phyloP scores from a whole-genome alignment of 495 filamentous ascomycete genomes.

The Lepidopterella palustris region DNA sequence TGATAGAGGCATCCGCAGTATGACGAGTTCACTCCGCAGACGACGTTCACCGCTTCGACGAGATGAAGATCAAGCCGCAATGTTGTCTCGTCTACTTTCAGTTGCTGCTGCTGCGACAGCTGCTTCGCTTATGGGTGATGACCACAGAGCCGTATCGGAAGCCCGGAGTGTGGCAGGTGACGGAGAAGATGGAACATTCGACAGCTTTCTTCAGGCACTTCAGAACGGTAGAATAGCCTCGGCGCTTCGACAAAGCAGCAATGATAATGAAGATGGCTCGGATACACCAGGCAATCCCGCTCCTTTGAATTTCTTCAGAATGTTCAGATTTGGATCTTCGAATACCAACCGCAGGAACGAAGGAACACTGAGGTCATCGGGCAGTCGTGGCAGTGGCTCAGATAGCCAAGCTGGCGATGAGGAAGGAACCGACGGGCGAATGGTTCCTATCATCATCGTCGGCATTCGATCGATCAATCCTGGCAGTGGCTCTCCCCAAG shows the following conservation, averaged over 20 bases:
- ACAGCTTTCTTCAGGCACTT: conserved; percentile 41
- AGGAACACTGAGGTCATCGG: conserved; percentile 1
- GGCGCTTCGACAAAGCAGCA: conserved; percentile 35
- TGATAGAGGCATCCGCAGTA: conserved; percentile 32
- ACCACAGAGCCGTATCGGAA: conserved; percentile 37
- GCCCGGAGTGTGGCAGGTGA: conserved; percentile 33
- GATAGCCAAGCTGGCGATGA: conserved; percentile 42
- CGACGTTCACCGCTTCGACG: conserved; percentile 33
- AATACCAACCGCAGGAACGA: conserved; percentile 14
- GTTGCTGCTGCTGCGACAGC: conserved; percentile 44
- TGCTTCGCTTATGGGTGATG: conserved; percentile 41
- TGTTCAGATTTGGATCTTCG: conserved; percentile 42
- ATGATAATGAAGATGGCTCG: conserved; percentile 23
- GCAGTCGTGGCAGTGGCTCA: conserved; percentile 14
- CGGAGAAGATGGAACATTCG: conserved; percentile 42
- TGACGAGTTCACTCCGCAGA: conserved; percentile 36
- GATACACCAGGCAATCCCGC: conserved; percentile 26
- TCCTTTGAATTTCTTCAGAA: conserved; percentile 44
- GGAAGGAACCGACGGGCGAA: conserved; percentile 52
- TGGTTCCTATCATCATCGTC: conserved; percentile 64
- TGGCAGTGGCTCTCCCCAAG: conserved; percentile 41
- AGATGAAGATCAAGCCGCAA: conserved; percentile 41
- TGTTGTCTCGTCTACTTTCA: conserved; percentile 41
- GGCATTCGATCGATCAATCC: conserved; percentile 65
- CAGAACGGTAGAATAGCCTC: conserved; percentile 43